phyloP scores from a whole-genome alignment of 306 rosid species.

The Parietaria judaica region DNA sequence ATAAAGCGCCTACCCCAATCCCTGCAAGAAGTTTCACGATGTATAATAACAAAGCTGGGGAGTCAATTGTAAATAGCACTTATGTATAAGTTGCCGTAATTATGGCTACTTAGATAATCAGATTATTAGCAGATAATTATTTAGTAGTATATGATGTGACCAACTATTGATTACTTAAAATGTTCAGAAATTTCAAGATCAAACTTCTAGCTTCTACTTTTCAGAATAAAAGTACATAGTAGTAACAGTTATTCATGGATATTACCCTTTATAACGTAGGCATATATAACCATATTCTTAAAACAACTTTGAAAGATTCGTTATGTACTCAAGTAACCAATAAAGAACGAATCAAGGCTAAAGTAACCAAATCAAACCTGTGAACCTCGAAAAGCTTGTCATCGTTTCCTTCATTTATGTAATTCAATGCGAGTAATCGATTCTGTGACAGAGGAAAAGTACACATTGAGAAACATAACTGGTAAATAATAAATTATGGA shows the following conservation, averaged over 20 bases:
- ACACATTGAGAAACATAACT: conserved; percentile 6
- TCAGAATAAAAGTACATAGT: too few species aligned
- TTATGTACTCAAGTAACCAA: neutral
- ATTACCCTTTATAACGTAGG: too few species aligned
- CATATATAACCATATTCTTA: too few species aligned
- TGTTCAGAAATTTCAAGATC: neutral
- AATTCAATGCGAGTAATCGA: conserved; percentile 90
- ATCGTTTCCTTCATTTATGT: conserved; percentile 77
- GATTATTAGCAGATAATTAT: too few species aligned
- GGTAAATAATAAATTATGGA: neutral
- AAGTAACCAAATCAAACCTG: conserved; percentile 46
- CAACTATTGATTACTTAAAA: too few species aligned
- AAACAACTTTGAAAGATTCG: too few species aligned
- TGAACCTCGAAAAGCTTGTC: conserved; percentile 84
- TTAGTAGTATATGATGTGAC: too few species aligned
- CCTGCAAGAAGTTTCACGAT: conserved; percentile 40
- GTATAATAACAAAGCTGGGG: too few species aligned
- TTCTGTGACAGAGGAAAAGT: conserved; percentile 42
- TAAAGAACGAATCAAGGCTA: conserved; percentile 8
- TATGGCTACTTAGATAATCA: too few species aligned
- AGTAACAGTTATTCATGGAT: too few species aligned
- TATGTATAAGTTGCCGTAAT: too few species aligned
- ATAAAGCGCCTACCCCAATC: conserved; percentile 94
- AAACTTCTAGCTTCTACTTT: conserved; percentile 5
- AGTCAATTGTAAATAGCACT: too few species aligned